phyloP scores from a whole-genome alignment of 2,329 filamentous ascomycete species.

The Aspergillus sp. region DNA sequence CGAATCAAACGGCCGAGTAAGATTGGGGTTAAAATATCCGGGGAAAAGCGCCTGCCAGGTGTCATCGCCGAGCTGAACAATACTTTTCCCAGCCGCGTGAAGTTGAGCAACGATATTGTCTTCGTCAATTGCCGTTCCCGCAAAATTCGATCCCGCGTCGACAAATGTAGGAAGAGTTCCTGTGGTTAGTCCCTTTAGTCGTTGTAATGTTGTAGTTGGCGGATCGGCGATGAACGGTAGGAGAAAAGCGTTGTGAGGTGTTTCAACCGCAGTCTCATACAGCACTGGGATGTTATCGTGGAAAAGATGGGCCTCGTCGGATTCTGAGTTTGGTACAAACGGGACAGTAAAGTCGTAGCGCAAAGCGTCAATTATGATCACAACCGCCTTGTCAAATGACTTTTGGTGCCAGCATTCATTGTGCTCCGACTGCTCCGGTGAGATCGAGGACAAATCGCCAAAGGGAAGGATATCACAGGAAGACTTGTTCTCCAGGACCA shows the following conservation, averaged over 20 bases:
- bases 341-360: conserved; percentile 97
- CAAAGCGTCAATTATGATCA: conserved; percentile 88
- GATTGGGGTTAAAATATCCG: conserved; percentile 82
- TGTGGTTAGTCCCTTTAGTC: conserved; percentile 90
- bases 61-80: conserved; percentile 96
- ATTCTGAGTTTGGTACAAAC: conserved; percentile 51
- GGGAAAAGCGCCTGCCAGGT: conserved; percentile 95
- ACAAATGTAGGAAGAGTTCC: conserved; percentile 94
- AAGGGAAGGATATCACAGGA: conserved; percentile 69
- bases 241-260: conserved; percentile 81
- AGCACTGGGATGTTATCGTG: conserved; percentile 87
- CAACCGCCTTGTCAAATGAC: conserved; percentile 85
- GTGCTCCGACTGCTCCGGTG: conserved; percentile 33
- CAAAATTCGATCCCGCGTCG: conserved; percentile 92
- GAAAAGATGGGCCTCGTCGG: conserved; percentile 61
- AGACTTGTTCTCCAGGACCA: conserved; percentile 76
- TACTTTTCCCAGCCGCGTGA: conserved; percentile 65
- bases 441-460: conserved; percentile 34
- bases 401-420: conserved; percentile 95
- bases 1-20: conserved; percentile 89
- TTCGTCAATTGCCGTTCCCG: conserved; percentile 91
- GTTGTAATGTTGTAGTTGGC: conserved; percentile 87
- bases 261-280: conserved; percentile 73
- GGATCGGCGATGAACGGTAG: conserved; percentile 96
- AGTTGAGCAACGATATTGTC: conserved; percentile 73